A percentile compares a stretch with the other conserved stretches of the same genome.
Evolutionary conservation across 192 early-diverging fungal species (phyloP).

Genomic region (Entomortierella beljakovae): DNA sequence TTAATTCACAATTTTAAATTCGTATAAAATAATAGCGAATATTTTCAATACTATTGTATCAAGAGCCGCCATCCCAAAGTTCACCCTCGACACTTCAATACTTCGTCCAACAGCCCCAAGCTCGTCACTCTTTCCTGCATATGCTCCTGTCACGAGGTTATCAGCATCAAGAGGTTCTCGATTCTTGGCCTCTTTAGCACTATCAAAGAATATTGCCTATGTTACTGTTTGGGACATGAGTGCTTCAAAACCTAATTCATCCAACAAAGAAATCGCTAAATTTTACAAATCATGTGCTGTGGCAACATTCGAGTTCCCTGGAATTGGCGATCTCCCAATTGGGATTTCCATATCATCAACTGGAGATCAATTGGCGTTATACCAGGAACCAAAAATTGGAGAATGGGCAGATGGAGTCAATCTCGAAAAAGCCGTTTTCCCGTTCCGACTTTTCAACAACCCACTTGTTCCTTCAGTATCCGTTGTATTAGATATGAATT

Average conservation of each 20-base stretch:
- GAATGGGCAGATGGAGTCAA: slow-evolving; percentile 29
- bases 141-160: not conserved
- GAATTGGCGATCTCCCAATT: slow-evolving; percentile 23
- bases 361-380: slow-evolving; percentile 32
- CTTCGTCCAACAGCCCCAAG: not conserved
- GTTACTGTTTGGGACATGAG: slow-evolving; percentile 15
- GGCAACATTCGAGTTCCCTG: not conserved
- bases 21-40: too few species aligned
- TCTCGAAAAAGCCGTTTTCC: too few species aligned
- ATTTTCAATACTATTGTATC: too few species aligned
- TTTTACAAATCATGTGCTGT: not conserved
- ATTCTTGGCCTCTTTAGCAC: slow-evolving; percentile 7
- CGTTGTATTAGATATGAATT: slow-evolving; percentile 15
- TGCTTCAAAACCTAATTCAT: not conserved
- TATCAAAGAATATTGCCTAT: not conserved
- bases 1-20: too few species aligned
- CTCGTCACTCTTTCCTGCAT: not conserved
- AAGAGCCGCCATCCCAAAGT: too few species aligned
- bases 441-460: slow-evolving; percentile 38
- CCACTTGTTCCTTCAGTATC: slow-evolving; percentile 24
- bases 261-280: not conserved
- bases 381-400: slow-evolving; percentile 44
- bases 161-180: not conserved
- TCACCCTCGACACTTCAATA: not conserved
- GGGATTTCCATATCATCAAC: slow-evolving; percentile 22